Conservation (phyloP, 1,284 basidiomycete species). For the Jaminaea rosea region DNA sequence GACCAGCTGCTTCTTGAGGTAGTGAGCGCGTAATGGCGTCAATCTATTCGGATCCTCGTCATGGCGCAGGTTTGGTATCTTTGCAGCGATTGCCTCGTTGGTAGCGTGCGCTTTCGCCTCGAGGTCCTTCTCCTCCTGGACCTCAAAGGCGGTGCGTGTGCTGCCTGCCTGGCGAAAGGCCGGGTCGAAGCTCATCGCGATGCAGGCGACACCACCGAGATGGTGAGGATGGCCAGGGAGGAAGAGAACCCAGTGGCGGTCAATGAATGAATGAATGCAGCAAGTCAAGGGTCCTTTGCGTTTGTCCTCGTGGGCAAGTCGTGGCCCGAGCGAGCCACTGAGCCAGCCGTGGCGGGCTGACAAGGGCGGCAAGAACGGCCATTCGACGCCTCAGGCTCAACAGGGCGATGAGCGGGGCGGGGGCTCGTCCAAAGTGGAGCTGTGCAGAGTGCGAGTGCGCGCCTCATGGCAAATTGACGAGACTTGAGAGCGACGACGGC, state of each 20-base stretch:
- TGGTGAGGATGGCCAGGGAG: slow-evolving; percentile 23
- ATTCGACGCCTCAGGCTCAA: too few species aligned
- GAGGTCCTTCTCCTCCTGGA: too few species aligned
- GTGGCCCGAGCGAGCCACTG: too few species aligned
- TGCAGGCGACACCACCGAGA: slow-evolving; percentile 11
- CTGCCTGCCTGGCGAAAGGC: slow-evolving; percentile 1
- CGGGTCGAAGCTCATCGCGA: slow-evolving; percentile 5
- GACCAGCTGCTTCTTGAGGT: slow-evolving; percentile 88
- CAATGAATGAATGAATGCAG: neutral
- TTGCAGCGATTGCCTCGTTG: slow-evolving; percentile 8
- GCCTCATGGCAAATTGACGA: neutral
- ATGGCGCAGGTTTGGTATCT: slow-evolving; percentile 12
- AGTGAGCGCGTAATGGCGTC: slow-evolving; percentile 79
- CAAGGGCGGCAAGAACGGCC: too few species aligned
- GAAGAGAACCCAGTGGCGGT: slow-evolving; percentile 20
- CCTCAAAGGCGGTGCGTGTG: too few species aligned
- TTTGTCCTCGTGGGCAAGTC: neutral
- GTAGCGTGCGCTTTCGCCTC: too few species aligned
- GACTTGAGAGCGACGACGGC: neutral
- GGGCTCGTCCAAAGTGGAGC: too few species aligned
- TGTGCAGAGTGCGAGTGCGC: too few species aligned
- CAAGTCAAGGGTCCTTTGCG: neutral
- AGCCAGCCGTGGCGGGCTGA: too few species aligned
- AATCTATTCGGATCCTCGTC: slow-evolving; percentile 48
- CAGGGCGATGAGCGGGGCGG: too few species aligned